These are phyloP conservation scores for Curvularia sp. DNA, from an alignment of 2,329 filamentous ascomycete species.

Conservation along the genomic window DNA sequence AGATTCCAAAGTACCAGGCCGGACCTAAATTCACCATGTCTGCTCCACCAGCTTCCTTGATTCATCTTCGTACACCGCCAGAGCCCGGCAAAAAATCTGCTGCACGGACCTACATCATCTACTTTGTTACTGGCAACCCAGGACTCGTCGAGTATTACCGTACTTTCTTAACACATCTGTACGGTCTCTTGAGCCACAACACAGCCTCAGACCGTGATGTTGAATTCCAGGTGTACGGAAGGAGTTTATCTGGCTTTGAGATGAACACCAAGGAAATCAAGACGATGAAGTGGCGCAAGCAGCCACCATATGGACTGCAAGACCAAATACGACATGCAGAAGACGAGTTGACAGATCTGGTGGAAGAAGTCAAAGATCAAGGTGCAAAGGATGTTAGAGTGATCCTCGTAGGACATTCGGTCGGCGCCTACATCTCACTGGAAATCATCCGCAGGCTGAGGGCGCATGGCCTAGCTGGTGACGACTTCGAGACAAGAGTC, in stretches of 20 bases:
- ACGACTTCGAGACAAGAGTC: slow-evolving; percentile 34
- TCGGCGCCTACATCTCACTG: slow-evolving; percentile 56
- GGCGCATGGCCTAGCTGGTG: slow-evolving; percentile 31
- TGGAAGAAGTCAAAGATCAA: slow-evolving; percentile 36
- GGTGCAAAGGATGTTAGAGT: slow-evolving; percentile 41
- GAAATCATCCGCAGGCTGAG: slow-evolving; percentile 50
- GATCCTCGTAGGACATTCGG: slow-evolving; percentile 55
- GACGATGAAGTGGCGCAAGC: slow-evolving; percentile 29
- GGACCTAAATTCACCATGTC: slow-evolving; percentile 14
- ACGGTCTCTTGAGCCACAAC: slow-evolving; percentile 58
- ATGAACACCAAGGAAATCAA: slow-evolving; percentile 32
- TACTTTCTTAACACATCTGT: slow-evolving; percentile 68
- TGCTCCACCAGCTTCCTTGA: slow-evolving; percentile 28
- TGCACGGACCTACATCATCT: slow-evolving; percentile 61
- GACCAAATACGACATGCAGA: slow-evolving; percentile 61
- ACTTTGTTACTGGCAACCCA: slow-evolving; percentile 78
- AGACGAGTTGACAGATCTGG: slow-evolving; percentile 51
- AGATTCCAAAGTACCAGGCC: not conserved
- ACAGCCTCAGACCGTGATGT: slow-evolving; percentile 25
- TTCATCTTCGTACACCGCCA: slow-evolving; percentile 33
- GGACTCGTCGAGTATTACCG: slow-evolving; percentile 77
- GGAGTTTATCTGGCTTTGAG: slow-evolving; percentile 55
- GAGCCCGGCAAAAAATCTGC: slow-evolving; percentile 31
- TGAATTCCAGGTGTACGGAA: slow-evolving; percentile 50
- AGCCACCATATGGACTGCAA: slow-evolving; percentile 53